phyloP scores from a whole-genome alignment of 768 basidiomycete genomes.

The Phaeolepiota aurea region DNA sequence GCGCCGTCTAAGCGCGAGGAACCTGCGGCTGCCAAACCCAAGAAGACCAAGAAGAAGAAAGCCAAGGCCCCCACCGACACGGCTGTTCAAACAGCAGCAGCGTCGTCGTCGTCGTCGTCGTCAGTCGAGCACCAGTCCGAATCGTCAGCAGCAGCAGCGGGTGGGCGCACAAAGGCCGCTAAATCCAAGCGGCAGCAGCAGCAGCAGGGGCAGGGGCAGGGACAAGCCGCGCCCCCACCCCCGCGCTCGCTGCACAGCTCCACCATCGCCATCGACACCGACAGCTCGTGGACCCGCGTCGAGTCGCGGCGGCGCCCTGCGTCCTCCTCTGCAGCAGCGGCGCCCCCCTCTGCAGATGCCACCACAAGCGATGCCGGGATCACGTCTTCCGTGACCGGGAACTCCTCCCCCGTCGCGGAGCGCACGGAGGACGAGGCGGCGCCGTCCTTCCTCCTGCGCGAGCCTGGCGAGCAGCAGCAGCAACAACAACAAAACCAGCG shows the following conservation, averaged over 20 bases:
- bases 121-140: slow-evolving; percentile 12
- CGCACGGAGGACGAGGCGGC: slow-evolving; percentile 17
- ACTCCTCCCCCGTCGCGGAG: slow-evolving; percentile 27
- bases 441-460: slow-evolving; percentile 16
- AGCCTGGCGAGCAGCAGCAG: slow-evolving; percentile 12
- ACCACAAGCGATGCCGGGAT: slow-evolving; percentile 41
- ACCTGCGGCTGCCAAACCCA: slow-evolving; percentile 11
- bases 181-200: neutral
- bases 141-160: slow-evolving; percentile 9
- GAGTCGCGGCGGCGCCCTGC: slow-evolving; percentile 30
- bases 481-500: slow-evolving; percentile 4
- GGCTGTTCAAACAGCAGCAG: neutral
- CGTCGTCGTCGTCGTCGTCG: slow-evolving; percentile 7
- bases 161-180: slow-evolving; percentile 3
- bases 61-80: slow-evolving; percentile 20
- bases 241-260: slow-evolving; percentile 17
- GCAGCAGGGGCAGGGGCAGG: neutral
- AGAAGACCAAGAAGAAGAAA: slow-evolving; percentile 37
- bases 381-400: slow-evolving; percentile 35
- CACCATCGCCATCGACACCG: slow-evolving; percentile 37
- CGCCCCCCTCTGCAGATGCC: slow-evolving; percentile 20
- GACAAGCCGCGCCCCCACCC: slow-evolving; percentile 6
- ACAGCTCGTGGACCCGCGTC: slow-evolving; percentile 70
- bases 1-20: slow-evolving; percentile 8
- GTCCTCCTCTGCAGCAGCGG: slow-evolving; percentile 9